A percentile compares a stretch with the other conserved stretches of the same genome.
These are phyloP conservation scores for Naegleria gruberi DNA, from an alignment of 208 protist species.

Conservation along the genomic window DNA sequence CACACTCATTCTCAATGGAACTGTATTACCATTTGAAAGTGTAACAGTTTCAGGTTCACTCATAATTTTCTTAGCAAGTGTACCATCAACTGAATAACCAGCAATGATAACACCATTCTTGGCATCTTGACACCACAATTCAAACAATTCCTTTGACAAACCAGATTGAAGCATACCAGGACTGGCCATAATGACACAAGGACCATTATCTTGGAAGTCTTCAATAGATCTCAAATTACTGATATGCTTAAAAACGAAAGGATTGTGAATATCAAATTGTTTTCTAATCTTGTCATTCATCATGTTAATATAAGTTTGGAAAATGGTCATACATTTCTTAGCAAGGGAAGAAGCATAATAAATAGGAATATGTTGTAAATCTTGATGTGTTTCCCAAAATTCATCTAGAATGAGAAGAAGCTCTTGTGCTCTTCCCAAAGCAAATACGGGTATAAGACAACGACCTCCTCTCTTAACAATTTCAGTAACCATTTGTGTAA, in stretches of 20 bases:
- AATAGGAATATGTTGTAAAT: slow-evolving; percentile 93
- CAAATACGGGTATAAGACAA: slow-evolving; percentile 96
- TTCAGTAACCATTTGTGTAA: slow-evolving; percentile 80
- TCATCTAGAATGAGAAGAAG: slow-evolving; percentile 97
- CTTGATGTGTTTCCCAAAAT: slow-evolving; percentile 90
- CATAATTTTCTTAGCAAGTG: slow-evolving; percentile 89
- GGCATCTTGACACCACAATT: slow-evolving; percentile 88
- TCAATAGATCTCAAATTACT: slow-evolving; percentile 57
- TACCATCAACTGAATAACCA: slow-evolving; percentile 93
- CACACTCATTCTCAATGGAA: slow-evolving; percentile 82
- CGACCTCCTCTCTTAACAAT: slow-evolving; percentile 83
- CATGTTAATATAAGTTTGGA: slow-evolving; percentile 92
- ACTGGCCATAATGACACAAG: slow-evolving; percentile 83
- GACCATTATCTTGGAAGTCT: slow-evolving; percentile 57
- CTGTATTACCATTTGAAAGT: slow-evolving; percentile 57
- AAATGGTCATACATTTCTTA: slow-evolving; percentile 93
- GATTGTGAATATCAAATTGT: slow-evolving; percentile 76
- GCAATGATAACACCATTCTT: slow-evolving; percentile 93
- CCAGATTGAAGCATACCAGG: slow-evolving; percentile 94
- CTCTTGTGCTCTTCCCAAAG: slow-evolving; percentile 94
- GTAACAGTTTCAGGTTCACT: slow-evolving; percentile 51
- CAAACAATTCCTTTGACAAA: slow-evolving; percentile 93
- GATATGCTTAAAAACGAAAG: slow-evolving; percentile 96
- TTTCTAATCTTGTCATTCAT: slow-evolving; percentile 92
- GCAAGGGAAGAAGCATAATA: slow-evolving; percentile 96